Base-by-base conservation (phyloP, 2,329 filamentous ascomycete species). In the Trichophyton simii region DNA sequence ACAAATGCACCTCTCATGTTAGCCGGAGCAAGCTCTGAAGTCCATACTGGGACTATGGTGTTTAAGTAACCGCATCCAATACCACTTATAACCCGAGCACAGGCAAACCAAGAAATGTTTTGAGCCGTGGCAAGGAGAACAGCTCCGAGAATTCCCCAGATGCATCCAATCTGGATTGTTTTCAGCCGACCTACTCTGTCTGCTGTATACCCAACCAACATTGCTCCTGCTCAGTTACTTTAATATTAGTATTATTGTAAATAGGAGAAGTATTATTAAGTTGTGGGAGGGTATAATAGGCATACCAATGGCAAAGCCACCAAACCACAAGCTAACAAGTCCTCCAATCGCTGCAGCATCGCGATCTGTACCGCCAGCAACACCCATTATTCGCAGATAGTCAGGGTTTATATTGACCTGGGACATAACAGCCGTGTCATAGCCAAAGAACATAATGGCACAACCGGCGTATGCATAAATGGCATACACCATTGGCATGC, bases 241-340 rank as follows among this genome's bases (percentile, higher is more conserved):
- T 28, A 6, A 34, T n/a, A 31, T 15, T 6, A 28, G 25, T 28
- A 6, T 28, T 6, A 28, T 28, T 28, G 25, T 28, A 28, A 28
- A 28, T 28, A 6, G 0, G 25, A 28, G 25, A 4, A 28, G 25
- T 28, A 28, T 28, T 28, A 28, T 28, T 28, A 5, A 28, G 5
- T 28, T 6, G 6, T 18, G 8, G 42, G n/a, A 11, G 22, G 11
- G 22, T 28, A 15, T 3, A 18, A n/a, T 5, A 2, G 3, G 3
- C 50, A 31, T 54, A 54, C 50, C 50, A 54, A 54, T 54, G 5
- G 50, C 50, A 54, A 54, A 54, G 22, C 50, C 50, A n/a, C 50
- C 50, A 34, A 54, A 54, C 50, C 50, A 54, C 50, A 54, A 31
- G n/a, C 50, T 54, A 13, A 54, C 50, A 7, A 54, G 11, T 3